Conservation (phyloP, 1,284 basidiomycete species). For the Austropuccinia psidii region DNA sequence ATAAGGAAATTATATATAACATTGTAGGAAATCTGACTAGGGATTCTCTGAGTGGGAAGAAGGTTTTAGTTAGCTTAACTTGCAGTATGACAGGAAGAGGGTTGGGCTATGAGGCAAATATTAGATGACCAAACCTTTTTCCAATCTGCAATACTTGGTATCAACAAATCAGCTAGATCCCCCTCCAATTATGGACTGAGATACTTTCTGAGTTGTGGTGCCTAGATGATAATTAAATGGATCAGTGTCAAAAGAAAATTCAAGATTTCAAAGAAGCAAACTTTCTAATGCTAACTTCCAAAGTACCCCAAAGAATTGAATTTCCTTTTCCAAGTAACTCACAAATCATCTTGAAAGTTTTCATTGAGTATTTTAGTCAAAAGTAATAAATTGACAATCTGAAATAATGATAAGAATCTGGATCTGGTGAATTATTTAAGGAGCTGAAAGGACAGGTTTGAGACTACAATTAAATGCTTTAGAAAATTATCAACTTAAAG, state of each 20-base stretch:
- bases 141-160: constrained; percentile 53
- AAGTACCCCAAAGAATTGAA: constrained; percentile 58
- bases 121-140: constrained; percentile 71
- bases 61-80: constrained; percentile 64
- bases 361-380: constrained; percentile 57
- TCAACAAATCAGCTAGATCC: constrained; percentile 38
- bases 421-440: constrained; percentile 54
- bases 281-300: constrained; percentile 54
- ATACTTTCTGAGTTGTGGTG: not conserved
- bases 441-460: constrained; percentile 41
- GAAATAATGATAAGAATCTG: constrained; percentile 78
- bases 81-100: constrained; percentile 65
- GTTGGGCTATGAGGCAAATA: constrained; percentile 61
- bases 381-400: constrained; percentile 60
- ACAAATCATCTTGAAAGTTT: constrained; percentile 56
- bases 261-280: not conserved
- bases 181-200: constrained; percentile 38
- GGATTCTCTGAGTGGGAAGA: constrained; percentile 52
- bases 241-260: not conserved
- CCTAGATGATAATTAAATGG: not conserved
- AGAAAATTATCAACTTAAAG: constrained; percentile 22
- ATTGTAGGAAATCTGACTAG: constrained; percentile 55
- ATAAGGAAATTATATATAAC: constrained; percentile 67
- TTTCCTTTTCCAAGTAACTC: constrained; percentile 62
- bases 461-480: constrained; percentile 10